phyloP scores from a whole-genome alignment of 2,329 filamentous ascomycete species.

The Podosphaera xanthii region DNA sequence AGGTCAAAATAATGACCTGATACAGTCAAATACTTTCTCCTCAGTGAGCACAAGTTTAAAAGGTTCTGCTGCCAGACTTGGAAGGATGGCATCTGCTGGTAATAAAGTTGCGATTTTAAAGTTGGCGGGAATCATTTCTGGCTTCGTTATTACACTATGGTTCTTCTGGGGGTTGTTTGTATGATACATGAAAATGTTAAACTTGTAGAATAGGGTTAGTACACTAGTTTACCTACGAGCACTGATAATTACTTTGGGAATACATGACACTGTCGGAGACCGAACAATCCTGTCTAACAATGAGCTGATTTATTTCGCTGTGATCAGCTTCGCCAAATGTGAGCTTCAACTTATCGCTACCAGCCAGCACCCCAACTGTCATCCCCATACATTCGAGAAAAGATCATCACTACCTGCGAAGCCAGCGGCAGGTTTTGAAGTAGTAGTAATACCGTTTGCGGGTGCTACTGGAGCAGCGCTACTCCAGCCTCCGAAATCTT shows the following conservation, averaged over 20 bases:
- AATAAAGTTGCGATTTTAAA: conserved; percentile 85
- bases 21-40: conserved; percentile 70
- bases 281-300: background rate
- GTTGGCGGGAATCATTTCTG: conserved; percentile 63
- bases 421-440: conserved; percentile 32
- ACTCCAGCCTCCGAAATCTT: conserved; percentile 91
- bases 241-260: background rate
- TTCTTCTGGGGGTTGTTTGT: conserved; percentile 20
- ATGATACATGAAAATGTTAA: conserved; percentile 2
- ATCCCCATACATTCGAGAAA: conserved; percentile 93
- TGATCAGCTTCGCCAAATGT: background rate
- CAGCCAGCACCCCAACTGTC: background rate
- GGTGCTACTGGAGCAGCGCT: conserved; percentile 39
- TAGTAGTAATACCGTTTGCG: conserved; percentile 19
- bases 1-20: background rate
- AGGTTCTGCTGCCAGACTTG: conserved; percentile 60
- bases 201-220: background rate
- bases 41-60: conserved; percentile 64
- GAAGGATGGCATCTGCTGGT: conserved; percentile 73
- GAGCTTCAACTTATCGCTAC: background rate
- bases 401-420: conserved; percentile 59
- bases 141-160: conserved; percentile 49
- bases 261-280: background rate
- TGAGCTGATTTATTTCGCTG: background rate
- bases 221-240: background rate